These are phyloP conservation scores for Talaromyces sp. DNA, from an alignment of 2,329 filamentous ascomycete species.

Conservation along the genomic window DNA sequence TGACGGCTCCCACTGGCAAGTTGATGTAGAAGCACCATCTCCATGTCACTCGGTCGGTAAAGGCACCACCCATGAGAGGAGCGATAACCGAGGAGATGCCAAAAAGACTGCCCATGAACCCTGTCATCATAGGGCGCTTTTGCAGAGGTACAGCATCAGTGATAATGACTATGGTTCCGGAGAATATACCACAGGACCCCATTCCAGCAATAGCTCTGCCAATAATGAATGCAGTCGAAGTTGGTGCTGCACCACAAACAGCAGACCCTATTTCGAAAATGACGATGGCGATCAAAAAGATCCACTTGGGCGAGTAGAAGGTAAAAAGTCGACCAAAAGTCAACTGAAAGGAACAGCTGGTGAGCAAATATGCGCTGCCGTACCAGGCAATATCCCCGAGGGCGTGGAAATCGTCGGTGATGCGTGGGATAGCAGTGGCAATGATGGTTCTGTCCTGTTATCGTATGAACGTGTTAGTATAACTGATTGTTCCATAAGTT, in stretches of 20 bases:
- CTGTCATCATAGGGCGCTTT: constrained; percentile 17
- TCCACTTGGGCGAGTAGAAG: constrained; percentile 40
- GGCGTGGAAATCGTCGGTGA: constrained; percentile 29
- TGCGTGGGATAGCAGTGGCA: constrained; percentile 17
- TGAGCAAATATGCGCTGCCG: constrained; percentile 36
- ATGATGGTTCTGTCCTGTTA: constrained; percentile 15
- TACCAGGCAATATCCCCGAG: constrained; percentile 35
- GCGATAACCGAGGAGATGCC: constrained; percentile 14
- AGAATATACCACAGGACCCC: constrained; percentile 21
- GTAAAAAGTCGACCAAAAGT: constrained; percentile 42
- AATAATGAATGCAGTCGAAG: constrained; percentile 24
- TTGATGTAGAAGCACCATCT: constrained; percentile 42
- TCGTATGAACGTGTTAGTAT: background rate
- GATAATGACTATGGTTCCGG: constrained; percentile 21
- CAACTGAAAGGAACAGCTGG: constrained; percentile 26
- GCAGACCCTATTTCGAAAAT: constrained; percentile 43
- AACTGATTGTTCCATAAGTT: background rate
- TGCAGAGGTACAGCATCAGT: constrained; percentile 18
- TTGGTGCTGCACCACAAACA: constrained; percentile 33
- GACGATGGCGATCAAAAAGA: constrained; percentile 32
- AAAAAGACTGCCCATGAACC: constrained; percentile 21
- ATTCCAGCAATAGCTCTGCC: constrained; percentile 28
- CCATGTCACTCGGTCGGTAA: constrained; percentile 31
- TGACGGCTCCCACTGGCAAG: constrained; percentile 28
- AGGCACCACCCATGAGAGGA: constrained; percentile 13